Conservation (phyloP, 306 rosid genomes). For the Glycine soja region DNA sequence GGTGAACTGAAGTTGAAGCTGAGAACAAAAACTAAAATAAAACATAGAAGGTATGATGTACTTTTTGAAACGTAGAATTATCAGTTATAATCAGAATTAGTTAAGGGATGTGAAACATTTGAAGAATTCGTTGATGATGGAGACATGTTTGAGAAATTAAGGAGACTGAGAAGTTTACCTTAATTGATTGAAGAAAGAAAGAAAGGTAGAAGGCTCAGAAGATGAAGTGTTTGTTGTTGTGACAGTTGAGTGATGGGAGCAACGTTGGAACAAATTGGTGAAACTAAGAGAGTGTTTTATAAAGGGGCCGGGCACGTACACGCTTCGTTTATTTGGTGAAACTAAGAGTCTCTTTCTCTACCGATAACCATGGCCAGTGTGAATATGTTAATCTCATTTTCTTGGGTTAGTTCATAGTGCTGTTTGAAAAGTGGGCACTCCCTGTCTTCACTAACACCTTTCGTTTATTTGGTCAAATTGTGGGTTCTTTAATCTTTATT, state of each 20-base stretch:
- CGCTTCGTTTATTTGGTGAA: too few relatives aligned
- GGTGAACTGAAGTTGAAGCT: too few relatives aligned
- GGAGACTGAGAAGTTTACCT: constrained; percentile 33
- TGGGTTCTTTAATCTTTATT: constrained; percentile 50
- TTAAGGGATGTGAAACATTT: not conserved
- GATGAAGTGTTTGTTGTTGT: constrained; percentile 1
- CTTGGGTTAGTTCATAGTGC: constrained; percentile 30
- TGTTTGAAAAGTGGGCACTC: constrained; percentile 45
- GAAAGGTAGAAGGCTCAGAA: not conserved
- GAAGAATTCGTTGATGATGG: not conserved
- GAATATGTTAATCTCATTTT: constrained; percentile 41
- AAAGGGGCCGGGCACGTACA: constrained; percentile 31
- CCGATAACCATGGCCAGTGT: constrained; percentile 31
- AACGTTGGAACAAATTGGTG: not conserved
- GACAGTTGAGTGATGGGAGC: not conserved
- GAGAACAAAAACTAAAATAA: too few relatives aligned
- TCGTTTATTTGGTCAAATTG: constrained; percentile 54
- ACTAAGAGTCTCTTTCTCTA: too few relatives aligned
- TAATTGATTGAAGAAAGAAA: constrained; percentile 19
- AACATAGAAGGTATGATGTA: not conserved
- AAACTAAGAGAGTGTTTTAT: constrained; percentile 1
- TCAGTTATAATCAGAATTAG: not conserved
- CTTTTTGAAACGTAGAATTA: not conserved
- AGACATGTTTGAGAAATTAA: too few relatives aligned
- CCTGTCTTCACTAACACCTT: constrained; percentile 15